Evolutionary conservation across 164 flowering plant genomes (phyloP), one percentile per base, ranked within the genome.

Genomic region (Litsea cubeba): DNA sequence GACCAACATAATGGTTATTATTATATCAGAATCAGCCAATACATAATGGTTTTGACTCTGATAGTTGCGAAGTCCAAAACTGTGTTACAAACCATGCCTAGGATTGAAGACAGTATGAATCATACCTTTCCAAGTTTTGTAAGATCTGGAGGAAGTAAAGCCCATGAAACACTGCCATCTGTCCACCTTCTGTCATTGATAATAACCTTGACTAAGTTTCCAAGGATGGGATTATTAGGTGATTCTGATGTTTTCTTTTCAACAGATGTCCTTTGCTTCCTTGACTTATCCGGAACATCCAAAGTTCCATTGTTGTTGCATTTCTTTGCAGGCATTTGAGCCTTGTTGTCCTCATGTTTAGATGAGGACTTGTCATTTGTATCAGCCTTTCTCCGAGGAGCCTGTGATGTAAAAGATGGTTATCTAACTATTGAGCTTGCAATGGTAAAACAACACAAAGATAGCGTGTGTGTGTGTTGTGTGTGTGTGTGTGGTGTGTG

Each of bases 41-140:
- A 40, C 46, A 40, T 40, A 40, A 40, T 40, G 11, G 46, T 40
- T 40, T 40, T 40, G 11, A 40, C 11, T 40, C 11, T 40, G 46
- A 40, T 7, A 11, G 7, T 40, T 40, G 10, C 11, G 46, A 40
- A 40, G 46, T 40, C 11, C 46, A 40, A 35, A 40, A 40, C 46
- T 40, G 46, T 40, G 46, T 40, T 8, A 40, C 1, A 40, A 40
- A 40, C 46, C 46, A 40, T 40, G 46, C 46, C 10, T 8, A 40
- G 10, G 46, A 40, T 12, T n/a, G 30, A 63, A 63, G 32, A 66
- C 8, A 15, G 17, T 63, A 24, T 63, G 28, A 62, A 57, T 65
- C 12, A 79, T 84, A 94, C 98, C 95, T 91, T 90, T 72, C 98
- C 97, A 71, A 96, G 92, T 85, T 88, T 92, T 35, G 92, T 80